Conservation (phyloP, 139 green algal genomes). For the Pedinophyceae sp. region DNA sequence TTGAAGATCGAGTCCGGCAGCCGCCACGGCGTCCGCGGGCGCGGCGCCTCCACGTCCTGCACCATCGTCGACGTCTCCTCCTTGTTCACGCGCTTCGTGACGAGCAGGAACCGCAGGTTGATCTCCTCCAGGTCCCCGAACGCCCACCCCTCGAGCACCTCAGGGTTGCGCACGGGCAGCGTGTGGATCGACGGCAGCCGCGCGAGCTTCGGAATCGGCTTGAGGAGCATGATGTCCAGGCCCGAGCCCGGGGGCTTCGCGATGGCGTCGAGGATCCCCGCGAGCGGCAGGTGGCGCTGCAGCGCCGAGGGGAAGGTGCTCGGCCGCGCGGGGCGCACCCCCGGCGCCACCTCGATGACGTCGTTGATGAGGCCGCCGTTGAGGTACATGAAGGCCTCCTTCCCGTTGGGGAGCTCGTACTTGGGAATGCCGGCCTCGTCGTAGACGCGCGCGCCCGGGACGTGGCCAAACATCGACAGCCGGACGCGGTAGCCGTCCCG, state of each 20-base stretch:
- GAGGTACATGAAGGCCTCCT: conserved; percentile 52
- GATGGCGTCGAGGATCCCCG: conserved; percentile 38
- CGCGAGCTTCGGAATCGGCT: conserved; percentile 46
- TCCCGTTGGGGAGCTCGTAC: conserved; percentile 55
- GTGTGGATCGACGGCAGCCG: conserved; percentile 42
- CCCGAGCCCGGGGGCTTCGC: conserved; percentile 34
- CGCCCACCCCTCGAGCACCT: conserved; percentile 15
- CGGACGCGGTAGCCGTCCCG: conserved; percentile 6
- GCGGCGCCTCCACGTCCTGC: conserved; percentile 29
- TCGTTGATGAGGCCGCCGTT: conserved; percentile 36
- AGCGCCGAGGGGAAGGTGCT: conserved; percentile 29
- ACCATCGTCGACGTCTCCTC: conserved; percentile 25
- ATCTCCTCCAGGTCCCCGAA: conserved; percentile 50
- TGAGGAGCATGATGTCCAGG: conserved; percentile 39
- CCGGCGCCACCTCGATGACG: conserved; percentile 24
- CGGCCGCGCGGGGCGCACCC: conserved; percentile 10
- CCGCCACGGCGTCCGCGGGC: conserved; percentile 31
- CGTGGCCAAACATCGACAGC: conserved; percentile 51
- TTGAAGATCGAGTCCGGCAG: conserved; percentile 53
- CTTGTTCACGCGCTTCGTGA: conserved; percentile 21
- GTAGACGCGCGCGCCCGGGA: conserved; percentile 28
- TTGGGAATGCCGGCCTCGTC: conserved; percentile 31
- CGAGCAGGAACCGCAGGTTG: conserved; percentile 38
- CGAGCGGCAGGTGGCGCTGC: conserved; percentile 51
- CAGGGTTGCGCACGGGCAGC: conserved; percentile 32